A percentile compares a stretch with the other conserved stretches of the same genome.
Evolutionary conservation across 352 stramenopile genomes (phyloP).

Genomic region (Phytophthora litchii): DNA sequence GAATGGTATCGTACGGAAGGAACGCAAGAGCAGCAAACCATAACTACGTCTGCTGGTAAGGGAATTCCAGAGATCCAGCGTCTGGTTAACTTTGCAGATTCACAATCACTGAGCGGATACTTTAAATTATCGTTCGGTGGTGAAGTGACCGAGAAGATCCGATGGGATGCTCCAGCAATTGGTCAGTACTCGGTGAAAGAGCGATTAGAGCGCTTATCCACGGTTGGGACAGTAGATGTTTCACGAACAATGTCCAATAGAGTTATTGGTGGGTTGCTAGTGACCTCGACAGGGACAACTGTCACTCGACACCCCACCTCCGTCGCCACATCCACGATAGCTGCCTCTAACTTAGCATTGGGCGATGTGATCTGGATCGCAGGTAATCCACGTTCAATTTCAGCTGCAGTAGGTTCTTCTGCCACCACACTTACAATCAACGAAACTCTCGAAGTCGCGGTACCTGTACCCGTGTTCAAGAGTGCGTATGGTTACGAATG

Average conservation of each 20-base stretch:
- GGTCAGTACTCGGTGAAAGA: slow-evolving; percentile 73
- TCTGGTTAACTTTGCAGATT: slow-evolving; percentile 61
- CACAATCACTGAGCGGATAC: slow-evolving; percentile 60
- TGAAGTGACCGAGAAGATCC: slow-evolving; percentile 73
- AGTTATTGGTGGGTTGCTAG: slow-evolving; percentile 53
- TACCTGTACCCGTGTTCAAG: slow-evolving; percentile 70
- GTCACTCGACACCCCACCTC: slow-evolving; percentile 37
- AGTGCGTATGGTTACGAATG: slow-evolving; percentile 75
- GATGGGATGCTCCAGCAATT: slow-evolving; percentile 62
- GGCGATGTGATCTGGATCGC: slow-evolving; percentile 64
- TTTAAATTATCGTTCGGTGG: slow-evolving; percentile 73
- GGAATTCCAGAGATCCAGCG: slow-evolving; percentile 75
- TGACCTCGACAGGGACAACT: slow-evolving; percentile 41
- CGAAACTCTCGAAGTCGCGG: slow-evolving; percentile 18
- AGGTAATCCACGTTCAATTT: slow-evolving; percentile 47
- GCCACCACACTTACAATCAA: slow-evolving; percentile 30
- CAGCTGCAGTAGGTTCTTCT: neutral
- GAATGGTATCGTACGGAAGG: slow-evolving; percentile 79
- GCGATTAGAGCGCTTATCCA: slow-evolving; percentile 67
- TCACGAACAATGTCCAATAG: slow-evolving; percentile 40
- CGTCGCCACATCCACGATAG: slow-evolving; percentile 26
- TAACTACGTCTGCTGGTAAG: slow-evolving; percentile 75
- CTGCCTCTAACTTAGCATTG: slow-evolving; percentile 21
- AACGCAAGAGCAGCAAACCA: slow-evolving; percentile 64
- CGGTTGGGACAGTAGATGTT: slow-evolving; percentile 68